phyloP scores from a whole-genome alignment of 2,329 filamentous ascomycete genomes.

The Trichoderma sp. region DNA sequence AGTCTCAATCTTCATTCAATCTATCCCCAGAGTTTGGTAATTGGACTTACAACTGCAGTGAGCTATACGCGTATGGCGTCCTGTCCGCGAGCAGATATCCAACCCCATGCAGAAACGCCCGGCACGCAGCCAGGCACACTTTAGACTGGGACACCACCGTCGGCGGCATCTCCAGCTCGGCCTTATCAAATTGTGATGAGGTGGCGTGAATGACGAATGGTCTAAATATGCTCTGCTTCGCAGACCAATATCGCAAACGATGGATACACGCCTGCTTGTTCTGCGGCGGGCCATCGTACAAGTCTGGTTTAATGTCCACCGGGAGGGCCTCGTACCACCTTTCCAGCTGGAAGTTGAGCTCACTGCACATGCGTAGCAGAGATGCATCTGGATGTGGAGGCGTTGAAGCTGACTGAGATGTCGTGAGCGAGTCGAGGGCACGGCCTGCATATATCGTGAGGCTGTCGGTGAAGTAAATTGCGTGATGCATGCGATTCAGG shows the following conservation, averaged over 20 bases:
- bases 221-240: constrained; percentile 29
- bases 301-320: constrained; percentile 31
- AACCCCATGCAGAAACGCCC: constrained; percentile 20
- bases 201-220: constrained; percentile 29
- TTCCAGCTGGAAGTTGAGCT: constrained; percentile 32
- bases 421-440: constrained; percentile 16
- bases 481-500: constrained; percentile 33
- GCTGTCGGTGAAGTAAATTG: constrained; percentile 30
- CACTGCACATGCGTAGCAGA: constrained; percentile 28
- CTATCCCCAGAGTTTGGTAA: not conserved
- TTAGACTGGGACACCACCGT: constrained; percentile 17
- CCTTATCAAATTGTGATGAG: constrained; percentile 21
- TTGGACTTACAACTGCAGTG: constrained; percentile 25
- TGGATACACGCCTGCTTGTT: constrained; percentile 27
- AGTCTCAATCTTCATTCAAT: not conserved
- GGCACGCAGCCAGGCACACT: constrained; percentile 23
- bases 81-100: constrained; percentile 22
- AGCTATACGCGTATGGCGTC: constrained; percentile 27
- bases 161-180: constrained; percentile 18
- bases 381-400: constrained; percentile 25
- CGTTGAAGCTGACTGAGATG: not conserved
- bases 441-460: constrained; percentile 27
- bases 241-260: constrained; percentile 30
- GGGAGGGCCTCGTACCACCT: constrained; percentile 33
- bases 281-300: constrained; percentile 21